Conservation (phyloP, 2,329 filamentous ascomycete genomes). For the Aureobasidium subglaciale region DNA sequence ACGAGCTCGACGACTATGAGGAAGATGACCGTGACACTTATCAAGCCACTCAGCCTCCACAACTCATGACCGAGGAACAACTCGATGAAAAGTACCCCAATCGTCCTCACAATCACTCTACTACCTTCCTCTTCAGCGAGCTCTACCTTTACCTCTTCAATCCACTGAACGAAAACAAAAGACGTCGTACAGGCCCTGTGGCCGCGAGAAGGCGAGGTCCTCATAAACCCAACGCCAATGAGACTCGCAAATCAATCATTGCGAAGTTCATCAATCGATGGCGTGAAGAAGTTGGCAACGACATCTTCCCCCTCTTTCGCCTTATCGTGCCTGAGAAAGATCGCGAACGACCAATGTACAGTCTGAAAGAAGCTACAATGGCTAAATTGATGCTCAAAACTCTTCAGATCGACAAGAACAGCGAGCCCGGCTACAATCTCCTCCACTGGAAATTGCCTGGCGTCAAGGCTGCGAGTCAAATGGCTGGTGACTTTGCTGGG, state of each 20-base stretch:
- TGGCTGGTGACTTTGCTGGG: slow-evolving; percentile 87
- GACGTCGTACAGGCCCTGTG: slow-evolving; percentile 53
- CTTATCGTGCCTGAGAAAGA: slow-evolving; percentile 92
- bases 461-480: slow-evolving; percentile 52
- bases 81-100: slow-evolving; percentile 62
- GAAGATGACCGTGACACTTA: slow-evolving; percentile 40
- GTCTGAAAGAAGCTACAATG: slow-evolving; percentile 85
- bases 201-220: slow-evolving; percentile 51
- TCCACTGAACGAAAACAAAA: slow-evolving; percentile 70
- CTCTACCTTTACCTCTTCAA: slow-evolving; percentile 75
- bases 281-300: slow-evolving; percentile 80
- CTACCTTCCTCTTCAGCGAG: slow-evolving; percentile 75
- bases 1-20: slow-evolving; percentile 41
- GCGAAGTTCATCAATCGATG: slow-evolving; percentile 79
- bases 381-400: slow-evolving; percentile 86
- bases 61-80: slow-evolving; percentile 37
- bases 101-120: slow-evolving; percentile 70
- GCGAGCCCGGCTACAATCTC: slow-evolving; percentile 78
- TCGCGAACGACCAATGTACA: slow-evolving; percentile 84
- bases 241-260: slow-evolving; percentile 73
- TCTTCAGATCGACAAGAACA: slow-evolving; percentile 84
- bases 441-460: slow-evolving; percentile 90
- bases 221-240: slow-evolving; percentile 60
- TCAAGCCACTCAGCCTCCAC: slow-evolving; percentile 27
- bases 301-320: slow-evolving; percentile 88